Evolutionary conservation across 2,329 filamentous ascomycete species (phyloP).

Genomic region (Escovopsis sp.): DNA sequence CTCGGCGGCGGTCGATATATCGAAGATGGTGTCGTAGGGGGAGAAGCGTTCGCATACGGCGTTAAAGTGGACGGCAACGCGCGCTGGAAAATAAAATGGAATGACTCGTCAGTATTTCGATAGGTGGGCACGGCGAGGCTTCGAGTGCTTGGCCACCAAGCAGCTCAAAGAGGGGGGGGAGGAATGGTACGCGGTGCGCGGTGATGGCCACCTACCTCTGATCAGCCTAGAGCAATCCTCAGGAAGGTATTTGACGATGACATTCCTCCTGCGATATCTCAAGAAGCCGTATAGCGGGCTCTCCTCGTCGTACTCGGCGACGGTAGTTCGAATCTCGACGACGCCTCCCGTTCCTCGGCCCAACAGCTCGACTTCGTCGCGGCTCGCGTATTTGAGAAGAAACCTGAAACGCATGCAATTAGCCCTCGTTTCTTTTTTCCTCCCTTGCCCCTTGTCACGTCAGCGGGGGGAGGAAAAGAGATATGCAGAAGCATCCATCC

Average conservation of each 20-base stretch:
- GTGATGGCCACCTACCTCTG: slow-evolving; percentile 51
- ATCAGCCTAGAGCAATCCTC: slow-evolving; percentile 81
- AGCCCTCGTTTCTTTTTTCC: slow-evolving; percentile 6
- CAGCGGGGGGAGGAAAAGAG: background rate
- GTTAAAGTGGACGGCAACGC: slow-evolving; percentile 61
- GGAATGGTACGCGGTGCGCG: background rate
- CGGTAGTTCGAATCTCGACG: slow-evolving; percentile 63
- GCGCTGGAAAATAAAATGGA: slow-evolving; percentile 39
- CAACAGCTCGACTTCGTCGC: slow-evolving; percentile 75
- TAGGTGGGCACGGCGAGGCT: no score
- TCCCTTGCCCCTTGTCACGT: slow-evolving; percentile 4
- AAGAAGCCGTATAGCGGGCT: slow-evolving; percentile 88
- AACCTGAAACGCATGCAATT: slow-evolving; percentile 48
- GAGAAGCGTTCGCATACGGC: slow-evolving; percentile 58
- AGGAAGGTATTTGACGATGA: slow-evolving; percentile 84
- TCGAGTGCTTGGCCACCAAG: no score
- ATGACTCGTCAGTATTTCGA: slow-evolving; percentile 1
- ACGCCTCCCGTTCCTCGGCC: slow-evolving; percentile 68
- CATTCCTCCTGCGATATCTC: slow-evolving; percentile 76
- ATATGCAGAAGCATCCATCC: slow-evolving; percentile 15
- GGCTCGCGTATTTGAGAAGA: slow-evolving; percentile 75
- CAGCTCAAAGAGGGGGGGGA: no score
- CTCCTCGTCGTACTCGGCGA: slow-evolving; percentile 65
- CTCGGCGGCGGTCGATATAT: slow-evolving; percentile 59
- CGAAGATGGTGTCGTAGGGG: slow-evolving; percentile 74